Conservation (phyloP, 495 filamentous ascomycete species). For the Pyrenopolyporus hunteri region DNA sequence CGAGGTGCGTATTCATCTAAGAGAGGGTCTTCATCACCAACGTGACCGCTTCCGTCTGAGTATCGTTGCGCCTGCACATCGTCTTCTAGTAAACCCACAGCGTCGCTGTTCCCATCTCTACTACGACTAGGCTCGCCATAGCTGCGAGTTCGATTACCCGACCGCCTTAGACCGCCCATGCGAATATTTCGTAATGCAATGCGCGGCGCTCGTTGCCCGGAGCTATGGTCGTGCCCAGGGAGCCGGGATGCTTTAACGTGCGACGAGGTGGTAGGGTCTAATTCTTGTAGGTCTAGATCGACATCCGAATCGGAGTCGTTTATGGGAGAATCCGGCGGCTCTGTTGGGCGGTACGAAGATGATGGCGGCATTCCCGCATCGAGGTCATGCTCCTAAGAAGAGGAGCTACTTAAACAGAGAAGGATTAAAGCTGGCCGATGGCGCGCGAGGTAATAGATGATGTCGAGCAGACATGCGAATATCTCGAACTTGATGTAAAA, state of each 20-base stretch:
- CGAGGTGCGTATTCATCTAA: conserved; percentile 50
- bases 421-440: not conserved
- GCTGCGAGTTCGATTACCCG: conserved; percentile 56
- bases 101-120: conserved; percentile 61
- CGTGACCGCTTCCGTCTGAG: conserved; percentile 56
- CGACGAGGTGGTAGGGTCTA: conserved; percentile 62
- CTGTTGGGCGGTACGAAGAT: conserved; percentile 55
- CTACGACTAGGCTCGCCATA: conserved; percentile 66
- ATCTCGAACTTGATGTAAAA: not conserved
- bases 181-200: conserved; percentile 77
- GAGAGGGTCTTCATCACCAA: conserved; percentile 71
- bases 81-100: conserved; percentile 61
- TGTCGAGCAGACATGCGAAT: conserved; percentile 8
- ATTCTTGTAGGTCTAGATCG: conserved; percentile 74
- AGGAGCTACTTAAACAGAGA: conserved; percentile 27
- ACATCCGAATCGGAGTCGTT: conserved; percentile 70
- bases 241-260: conserved; percentile 45
- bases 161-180: conserved; percentile 60
- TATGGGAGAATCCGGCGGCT: conserved; percentile 57
- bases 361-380: conserved; percentile 60
- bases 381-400: conserved; percentile 42
- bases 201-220: conserved; percentile 57
- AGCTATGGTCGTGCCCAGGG: conserved; percentile 49
- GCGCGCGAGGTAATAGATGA: not conserved
- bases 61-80: conserved; percentile 55